Conservation (phyloP, 2,329 filamentous ascomycete genomes). For the Pyrenochaeta sp. region DNA sequence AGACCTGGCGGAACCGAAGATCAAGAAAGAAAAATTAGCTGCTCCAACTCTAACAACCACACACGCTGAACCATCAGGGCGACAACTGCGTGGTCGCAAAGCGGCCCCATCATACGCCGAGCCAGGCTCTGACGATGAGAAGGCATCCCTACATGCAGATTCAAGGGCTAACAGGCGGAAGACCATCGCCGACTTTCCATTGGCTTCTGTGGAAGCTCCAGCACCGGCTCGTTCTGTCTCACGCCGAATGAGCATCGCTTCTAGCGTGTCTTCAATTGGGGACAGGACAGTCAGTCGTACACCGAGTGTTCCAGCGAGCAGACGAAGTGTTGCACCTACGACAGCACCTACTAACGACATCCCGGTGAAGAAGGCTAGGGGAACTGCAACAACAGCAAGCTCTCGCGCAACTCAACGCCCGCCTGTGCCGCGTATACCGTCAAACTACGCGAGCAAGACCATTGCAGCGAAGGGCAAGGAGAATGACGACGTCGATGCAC, state of each 20-base stretch:
- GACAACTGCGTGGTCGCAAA: constrained; percentile 77
- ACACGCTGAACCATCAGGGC: constrained; percentile 58
- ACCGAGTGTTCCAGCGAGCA: constrained; percentile 51
- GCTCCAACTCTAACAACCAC: constrained; percentile 41
- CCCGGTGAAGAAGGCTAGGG: constrained; percentile 68
- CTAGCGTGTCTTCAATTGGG: constrained; percentile 52
- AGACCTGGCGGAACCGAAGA: constrained; percentile 72
- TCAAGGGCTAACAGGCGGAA: constrained; percentile 44
- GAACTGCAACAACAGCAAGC: constrained; percentile 50
- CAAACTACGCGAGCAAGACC: constrained; percentile 41
- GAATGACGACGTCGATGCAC: constrained; percentile 55
- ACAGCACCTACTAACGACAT: constrained; percentile 48
- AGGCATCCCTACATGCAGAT: constrained; percentile 27
- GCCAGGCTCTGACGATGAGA: constrained; percentile 55
- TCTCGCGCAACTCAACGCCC: constrained; percentile 46
- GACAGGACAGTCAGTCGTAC: constrained; percentile 46
- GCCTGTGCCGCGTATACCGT: constrained; percentile 54
- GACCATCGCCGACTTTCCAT: constrained; percentile 52
- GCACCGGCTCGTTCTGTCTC: constrained; percentile 34
- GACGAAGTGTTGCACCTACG: constrained; percentile 34
- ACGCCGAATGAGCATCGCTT: constrained; percentile 57
- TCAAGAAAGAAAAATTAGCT: constrained; percentile 62
- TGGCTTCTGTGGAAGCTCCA: constrained; percentile 32
- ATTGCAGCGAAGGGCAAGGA: constrained; percentile 30
- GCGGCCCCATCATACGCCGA: constrained; percentile 59